Percentiles rank a stretch among this genome's conserved stretches.
Evolutionary conservation across 2,329 filamentous ascomycete species (phyloP).

Genomic region (Tolypocladium endophyticum): DNA sequence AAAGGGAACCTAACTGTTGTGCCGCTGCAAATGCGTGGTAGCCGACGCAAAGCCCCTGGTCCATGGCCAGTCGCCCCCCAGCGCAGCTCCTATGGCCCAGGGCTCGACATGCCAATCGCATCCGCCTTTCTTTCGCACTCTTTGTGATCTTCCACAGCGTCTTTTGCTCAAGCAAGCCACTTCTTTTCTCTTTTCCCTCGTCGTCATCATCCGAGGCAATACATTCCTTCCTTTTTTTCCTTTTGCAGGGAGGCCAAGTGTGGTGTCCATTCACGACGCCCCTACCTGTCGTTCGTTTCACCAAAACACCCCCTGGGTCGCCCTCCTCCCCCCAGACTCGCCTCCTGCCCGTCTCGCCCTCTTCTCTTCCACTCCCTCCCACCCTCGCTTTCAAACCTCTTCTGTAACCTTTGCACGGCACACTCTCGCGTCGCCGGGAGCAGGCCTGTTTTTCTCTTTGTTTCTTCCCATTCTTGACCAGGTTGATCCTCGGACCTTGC

Average conservation of each 20-base stretch:
- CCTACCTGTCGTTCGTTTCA: neutral
- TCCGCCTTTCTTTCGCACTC: neutral
- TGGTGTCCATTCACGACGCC: neutral
- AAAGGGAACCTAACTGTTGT: too few relatives aligned
- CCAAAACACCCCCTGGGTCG: neutral
- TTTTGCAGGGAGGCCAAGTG: neutral
- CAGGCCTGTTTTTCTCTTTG: neutral
- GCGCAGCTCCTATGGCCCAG: too few relatives aligned
- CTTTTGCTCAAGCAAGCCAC: neutral
- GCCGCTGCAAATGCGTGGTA: neutral
- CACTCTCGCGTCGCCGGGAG: neutral
- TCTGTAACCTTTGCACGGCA: neutral
- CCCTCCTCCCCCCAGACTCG: neutral
- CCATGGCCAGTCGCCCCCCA: neutral
- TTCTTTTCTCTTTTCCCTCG: neutral
- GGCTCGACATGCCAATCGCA: neutral
- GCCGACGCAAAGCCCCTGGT: neutral
- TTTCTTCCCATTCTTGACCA: constrained; percentile 18
- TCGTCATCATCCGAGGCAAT: neutral
- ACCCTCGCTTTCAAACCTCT: neutral
- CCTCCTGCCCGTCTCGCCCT: neutral
- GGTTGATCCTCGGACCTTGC: constrained; percentile 47
- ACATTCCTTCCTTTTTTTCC: neutral
- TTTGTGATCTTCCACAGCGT: neutral
- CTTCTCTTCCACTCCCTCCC: neutral